A percentile compares a stretch with the other conserved stretches of the same genome.
phyloP scores from a whole-genome alignment of 257 asterid species.

The Marsdenia floribunda region DNA sequence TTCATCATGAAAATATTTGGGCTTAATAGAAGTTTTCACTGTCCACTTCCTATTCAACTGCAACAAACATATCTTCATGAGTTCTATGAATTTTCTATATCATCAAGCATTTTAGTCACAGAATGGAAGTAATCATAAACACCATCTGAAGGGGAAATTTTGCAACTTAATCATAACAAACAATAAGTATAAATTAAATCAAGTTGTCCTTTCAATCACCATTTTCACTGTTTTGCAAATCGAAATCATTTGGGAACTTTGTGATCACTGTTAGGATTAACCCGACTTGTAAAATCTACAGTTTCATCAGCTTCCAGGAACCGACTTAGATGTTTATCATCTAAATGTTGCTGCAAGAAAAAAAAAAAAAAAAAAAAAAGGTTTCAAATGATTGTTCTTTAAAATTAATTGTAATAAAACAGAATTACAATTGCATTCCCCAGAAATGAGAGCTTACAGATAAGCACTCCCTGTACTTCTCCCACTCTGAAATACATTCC shows the following conservation, averaged over 20 bases:
- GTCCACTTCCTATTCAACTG: background rate
- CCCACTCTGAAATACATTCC: constrained; percentile 76
- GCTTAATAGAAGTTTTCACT: background rate
- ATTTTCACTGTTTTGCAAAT: background rate
- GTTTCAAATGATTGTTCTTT: background rate
- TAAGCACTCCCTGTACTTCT: constrained; percentile 72
- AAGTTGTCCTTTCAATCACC: constrained; percentile 10
- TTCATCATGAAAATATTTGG: background rate
- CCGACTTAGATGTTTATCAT: constrained; percentile 76
- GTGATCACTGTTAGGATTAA: constrained; percentile 26
- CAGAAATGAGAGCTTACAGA: constrained; percentile 41
- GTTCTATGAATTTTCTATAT: background rate
- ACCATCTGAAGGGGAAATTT: background rate
- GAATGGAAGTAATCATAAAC: background rate
- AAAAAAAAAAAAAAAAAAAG: background rate
- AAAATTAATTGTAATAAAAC: background rate
- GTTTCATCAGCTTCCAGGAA: constrained; percentile 71
- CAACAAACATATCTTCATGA: background rate
- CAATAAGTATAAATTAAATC: background rate
- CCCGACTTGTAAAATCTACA: constrained; percentile 36
- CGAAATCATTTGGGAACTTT: constrained; percentile 30
- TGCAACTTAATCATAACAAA: background rate
- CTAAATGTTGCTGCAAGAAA: constrained; percentile 68
- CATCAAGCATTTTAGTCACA: background rate
- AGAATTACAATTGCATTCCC: background rate